phyloP scores from a whole-genome alignment of 495 filamentous ascomycete genomes.

The Aspergillus bridgeri region DNA sequence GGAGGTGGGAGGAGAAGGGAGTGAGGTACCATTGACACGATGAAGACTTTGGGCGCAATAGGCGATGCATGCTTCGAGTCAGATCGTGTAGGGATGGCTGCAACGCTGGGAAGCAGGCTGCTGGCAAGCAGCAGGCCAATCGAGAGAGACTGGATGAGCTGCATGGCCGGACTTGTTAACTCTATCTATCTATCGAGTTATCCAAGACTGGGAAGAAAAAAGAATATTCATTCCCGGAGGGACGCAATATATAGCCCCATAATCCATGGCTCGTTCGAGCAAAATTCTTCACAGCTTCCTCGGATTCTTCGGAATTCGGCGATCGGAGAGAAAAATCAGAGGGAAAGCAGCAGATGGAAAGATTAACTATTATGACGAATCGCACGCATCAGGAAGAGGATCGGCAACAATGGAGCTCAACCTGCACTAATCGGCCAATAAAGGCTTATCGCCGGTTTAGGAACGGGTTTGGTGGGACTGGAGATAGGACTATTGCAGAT shows the following conservation, averaged over 20 bases:
- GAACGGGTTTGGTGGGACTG: too few relatives aligned
- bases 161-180: constrained; percentile 4
- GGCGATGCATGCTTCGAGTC: constrained; percentile 16
- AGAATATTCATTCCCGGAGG: not conserved
- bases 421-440: not conserved
- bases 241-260: not conserved
- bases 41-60: constrained; percentile 63
- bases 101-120: constrained; percentile 11
- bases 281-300: not conserved
- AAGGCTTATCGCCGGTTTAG: not conserved
- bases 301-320: not conserved
- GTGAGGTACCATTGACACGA: constrained; percentile 61
- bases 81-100: not conserved
- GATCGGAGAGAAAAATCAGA: not conserved
- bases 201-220: not conserved
- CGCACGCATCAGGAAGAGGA: not conserved
- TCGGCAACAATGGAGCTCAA: not conserved
- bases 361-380: not conserved
- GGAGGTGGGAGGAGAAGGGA: not conserved
- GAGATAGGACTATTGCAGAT: too few relatives aligned
- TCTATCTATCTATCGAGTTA: not conserved
- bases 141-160: constrained; percentile 14
- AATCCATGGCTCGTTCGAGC: not conserved
- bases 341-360: too few relatives aligned
- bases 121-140: constrained; percentile 13